Base-by-base conservation (phyloP, 2,329 filamentous ascomycete species). In the Aphanocladium album region DNA sequence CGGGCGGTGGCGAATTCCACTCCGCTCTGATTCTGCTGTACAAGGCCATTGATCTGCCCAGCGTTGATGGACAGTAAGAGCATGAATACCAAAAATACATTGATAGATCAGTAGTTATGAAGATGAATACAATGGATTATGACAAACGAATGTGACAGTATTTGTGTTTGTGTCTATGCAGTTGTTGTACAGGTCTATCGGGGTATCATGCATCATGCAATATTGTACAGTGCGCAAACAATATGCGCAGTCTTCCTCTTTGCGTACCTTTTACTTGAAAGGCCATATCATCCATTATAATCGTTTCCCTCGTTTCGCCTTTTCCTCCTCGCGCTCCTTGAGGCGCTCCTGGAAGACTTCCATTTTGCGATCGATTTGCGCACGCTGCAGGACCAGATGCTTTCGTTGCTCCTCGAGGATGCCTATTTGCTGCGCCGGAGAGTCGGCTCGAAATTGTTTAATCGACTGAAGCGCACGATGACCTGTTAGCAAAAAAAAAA, bases 1-100 rank as follows among this genome's bases (percentile, higher is more conserved):
- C 92, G 55, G 96, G 95, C 62, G 95, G 96, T 70, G 93, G 92
- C 66, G 90, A 95, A 76, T 89, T 87, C 58, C 90, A 95, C 74
- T 92, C 89, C 55, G 90, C 90, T 30, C 81, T 95, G 52, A 91
- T 95, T 64, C 77, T 93, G 46, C 81, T 95, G 27, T 95, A 95
- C 77, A 83, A 83, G 66, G 89, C 90, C 8, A 87, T 93, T 62
- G 82, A 87, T 30, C 77, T 93, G 62, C 87, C 88, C 9, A 77
- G 77, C 8, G 77, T 83, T 7, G 83, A 85, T 33, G 85, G 73
- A 11, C 63, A 62, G n/a, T 62, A 72, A 37, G 67, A 69, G 27
- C 16, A 52, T 39, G 30, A 53, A 46, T 45, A 52, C 27, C 16
- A 33, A 39, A 23, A 35, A 59, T 23, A 45, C 9, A 30, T 21